Evolutionary conservation across 371 early-diverging fungal species (phyloP).

Genomic region (Saksenaea oblongispora): DNA sequence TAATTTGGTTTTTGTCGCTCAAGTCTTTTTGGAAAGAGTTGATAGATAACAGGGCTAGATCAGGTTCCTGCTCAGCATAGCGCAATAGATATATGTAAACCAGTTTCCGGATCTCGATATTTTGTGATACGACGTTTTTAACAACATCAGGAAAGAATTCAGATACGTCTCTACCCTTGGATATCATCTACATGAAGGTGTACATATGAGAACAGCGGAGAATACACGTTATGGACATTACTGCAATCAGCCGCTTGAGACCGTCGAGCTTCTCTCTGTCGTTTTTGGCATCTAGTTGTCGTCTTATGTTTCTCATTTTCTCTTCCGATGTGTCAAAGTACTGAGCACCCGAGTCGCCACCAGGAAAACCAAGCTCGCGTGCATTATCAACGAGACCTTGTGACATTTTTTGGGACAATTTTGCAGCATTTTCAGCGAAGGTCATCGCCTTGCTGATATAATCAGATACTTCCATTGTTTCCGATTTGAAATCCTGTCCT

Average conservation of each 20-base stretch:
- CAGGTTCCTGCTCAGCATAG: conserved; percentile 95
- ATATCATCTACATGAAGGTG: conserved; percentile 70
- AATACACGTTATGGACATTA: conserved; percentile 29
- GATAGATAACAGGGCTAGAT: conserved; percentile 90
- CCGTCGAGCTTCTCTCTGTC: conserved; percentile 93
- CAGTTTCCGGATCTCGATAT: conserved; percentile 88
- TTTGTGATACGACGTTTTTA: conserved; percentile 92
- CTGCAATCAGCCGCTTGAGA: conserved; percentile 87
- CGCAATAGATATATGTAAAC: conserved; percentile 93
- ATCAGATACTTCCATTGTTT: conserved; percentile 55
- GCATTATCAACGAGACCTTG: conserved; percentile 87
- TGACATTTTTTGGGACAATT: conserved; percentile 81
- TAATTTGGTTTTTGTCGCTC: conserved; percentile 89
- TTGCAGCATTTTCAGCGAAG: conserved; percentile 82
- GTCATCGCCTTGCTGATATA: conserved; percentile 76
- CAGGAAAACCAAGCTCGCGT: conserved; percentile 77
- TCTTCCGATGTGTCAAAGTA: conserved; percentile 89
- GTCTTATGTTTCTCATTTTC: conserved; percentile 75
- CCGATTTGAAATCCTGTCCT: not conserved
- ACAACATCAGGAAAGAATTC: conserved; percentile 95
- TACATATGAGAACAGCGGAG: not conserved
- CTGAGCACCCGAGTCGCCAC: conserved; percentile 66
- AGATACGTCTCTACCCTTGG: conserved; percentile 90
- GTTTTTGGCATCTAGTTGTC: conserved; percentile 78
- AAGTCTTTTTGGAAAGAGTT: conserved; percentile 97